Evolutionary conservation across 352 stramenopile species (phyloP).

Genomic region (Phytopythium kandeliae): DNA sequence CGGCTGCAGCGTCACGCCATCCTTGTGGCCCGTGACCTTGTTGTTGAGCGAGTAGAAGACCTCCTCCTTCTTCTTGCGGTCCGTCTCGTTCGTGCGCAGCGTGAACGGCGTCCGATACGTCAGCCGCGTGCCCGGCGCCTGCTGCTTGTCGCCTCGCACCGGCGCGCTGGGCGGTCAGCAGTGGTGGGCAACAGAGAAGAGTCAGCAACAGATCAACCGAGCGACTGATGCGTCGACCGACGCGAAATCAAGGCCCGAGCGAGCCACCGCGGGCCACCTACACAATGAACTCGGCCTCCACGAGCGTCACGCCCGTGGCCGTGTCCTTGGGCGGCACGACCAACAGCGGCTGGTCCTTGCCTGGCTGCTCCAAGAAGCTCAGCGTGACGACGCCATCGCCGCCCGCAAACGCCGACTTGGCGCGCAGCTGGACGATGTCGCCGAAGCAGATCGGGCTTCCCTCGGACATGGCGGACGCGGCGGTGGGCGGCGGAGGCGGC

Average conservation of each 20-base stretch:
- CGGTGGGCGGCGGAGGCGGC: not conserved
- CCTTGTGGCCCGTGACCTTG: constrained; percentile 48
- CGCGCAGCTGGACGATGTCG: constrained; percentile 42
- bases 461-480: constrained; percentile 16
- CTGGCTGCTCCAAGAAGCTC: constrained; percentile 49
- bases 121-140: constrained; percentile 33
- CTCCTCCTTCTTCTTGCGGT: constrained; percentile 18
- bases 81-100: constrained; percentile 42
- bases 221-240: no score
- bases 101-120: constrained; percentile 69
- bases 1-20: constrained; percentile 51
- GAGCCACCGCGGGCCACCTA: no score
- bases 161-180: constrained; percentile 14
- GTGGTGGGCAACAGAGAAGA: not conserved
- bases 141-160: constrained; percentile 45
- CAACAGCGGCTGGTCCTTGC: constrained; percentile 30
- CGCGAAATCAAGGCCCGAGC: no score
- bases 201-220: no score
- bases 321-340: constrained; percentile 50
- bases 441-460: constrained; percentile 38
- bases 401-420: constrained; percentile 28
- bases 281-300: constrained; percentile 73
- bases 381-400: constrained; percentile 12
- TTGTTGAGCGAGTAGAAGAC: constrained; percentile 65
- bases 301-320: constrained; percentile 24